These are phyloP conservation scores for Yarrowia divulgata DNA, from an alignment of 805 yeast species.

Conservation along the genomic window DNA sequence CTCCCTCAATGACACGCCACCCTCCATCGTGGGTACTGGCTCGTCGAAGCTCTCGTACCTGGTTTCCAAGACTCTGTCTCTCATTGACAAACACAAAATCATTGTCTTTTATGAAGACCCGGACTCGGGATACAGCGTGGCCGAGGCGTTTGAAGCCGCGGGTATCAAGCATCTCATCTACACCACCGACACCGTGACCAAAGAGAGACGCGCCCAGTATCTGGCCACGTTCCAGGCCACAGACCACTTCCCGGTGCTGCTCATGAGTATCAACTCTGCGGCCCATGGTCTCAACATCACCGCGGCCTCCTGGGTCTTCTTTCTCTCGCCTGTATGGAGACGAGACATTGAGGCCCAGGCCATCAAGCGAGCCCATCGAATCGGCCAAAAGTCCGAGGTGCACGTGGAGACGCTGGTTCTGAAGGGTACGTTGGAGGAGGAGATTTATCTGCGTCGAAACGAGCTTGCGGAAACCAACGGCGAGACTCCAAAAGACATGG, in stretches of 20 bases:
- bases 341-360: conserved; percentile 92
- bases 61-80: conserved; percentile 60
- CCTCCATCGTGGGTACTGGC: conserved; percentile 57
- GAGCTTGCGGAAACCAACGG: conserved; percentile 3
- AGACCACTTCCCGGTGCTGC: conserved; percentile 54
- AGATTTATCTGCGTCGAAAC: conserved; percentile 37
- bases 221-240: conserved; percentile 49
- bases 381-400: conserved; percentile 80
- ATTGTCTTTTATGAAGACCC: conserved; percentile 74
- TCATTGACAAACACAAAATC: conserved; percentile 57
- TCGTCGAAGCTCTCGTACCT: conserved; percentile 71
- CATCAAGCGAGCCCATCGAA: conserved; percentile 86
- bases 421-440: conserved; percentile 79
- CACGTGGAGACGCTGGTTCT: conserved; percentile 80
- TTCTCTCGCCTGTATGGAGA: conserved; percentile 98
- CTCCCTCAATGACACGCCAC: not conserved
- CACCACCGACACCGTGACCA: conserved; percentile 62
- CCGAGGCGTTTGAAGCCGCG: conserved; percentile 67
- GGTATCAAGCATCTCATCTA: conserved; percentile 69
- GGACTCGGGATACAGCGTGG: conserved; percentile 71
- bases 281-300: conserved; percentile 92
- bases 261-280: conserved; percentile 86
- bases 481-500: conserved; percentile 8
- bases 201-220: conserved; percentile 60
- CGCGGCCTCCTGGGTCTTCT: conserved; percentile 79